Base-by-base conservation (phyloP, 441 rosid species). In the Lagerstroemia fauriei region DNA sequence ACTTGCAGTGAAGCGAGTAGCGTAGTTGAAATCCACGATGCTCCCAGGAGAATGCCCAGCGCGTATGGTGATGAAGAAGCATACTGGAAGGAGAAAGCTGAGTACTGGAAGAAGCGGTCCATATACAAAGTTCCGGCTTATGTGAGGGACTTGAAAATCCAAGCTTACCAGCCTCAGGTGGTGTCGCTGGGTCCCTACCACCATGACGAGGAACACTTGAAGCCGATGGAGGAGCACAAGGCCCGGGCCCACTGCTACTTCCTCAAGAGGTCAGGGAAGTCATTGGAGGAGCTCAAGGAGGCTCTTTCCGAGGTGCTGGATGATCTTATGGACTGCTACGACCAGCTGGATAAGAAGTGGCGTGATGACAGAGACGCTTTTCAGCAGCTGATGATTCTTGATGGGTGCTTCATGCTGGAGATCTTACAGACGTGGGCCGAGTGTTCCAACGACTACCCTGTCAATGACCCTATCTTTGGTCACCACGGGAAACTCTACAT, bases 381-480 rank as follows among this genome's bases (percentile, higher is more conserved):
- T 77, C 78, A 89, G 76, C 83, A 79, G 73, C 16, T 90, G 84
- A 88, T 89, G 93, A 81, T 90, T 73, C 74, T 84, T 5, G 93
- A 91, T 75, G 92, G 93, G 7, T 91, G 92, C 61, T 91, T 91
- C 83, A 88, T 89, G 91, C 87, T 89, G 11, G 93, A 91, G 81
- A 84, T 89, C 73, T 56, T 91, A 18, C 78, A 87, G 11, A 31
- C 77, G 10, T 69, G 34, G 50, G 17, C 82, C 17, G 76, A 44
- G 44, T n/a, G 77, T 0, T 24, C n/a, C 81, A 81, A 83, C 22
- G 86, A 85, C 47, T 88, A 88, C 20, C 80, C 82, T 0, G 47
- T 14, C 13, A 73, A 84, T 66, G 91, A 91, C 69, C 92, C 93
- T 0, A 63, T 91, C 56, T 91, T 91, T 73, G 81, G 92, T 84